These are phyloP conservation scores for Prunus armeniaca DNA, from an alignment of 306 rosid species.

Conservation along the genomic window DNA sequence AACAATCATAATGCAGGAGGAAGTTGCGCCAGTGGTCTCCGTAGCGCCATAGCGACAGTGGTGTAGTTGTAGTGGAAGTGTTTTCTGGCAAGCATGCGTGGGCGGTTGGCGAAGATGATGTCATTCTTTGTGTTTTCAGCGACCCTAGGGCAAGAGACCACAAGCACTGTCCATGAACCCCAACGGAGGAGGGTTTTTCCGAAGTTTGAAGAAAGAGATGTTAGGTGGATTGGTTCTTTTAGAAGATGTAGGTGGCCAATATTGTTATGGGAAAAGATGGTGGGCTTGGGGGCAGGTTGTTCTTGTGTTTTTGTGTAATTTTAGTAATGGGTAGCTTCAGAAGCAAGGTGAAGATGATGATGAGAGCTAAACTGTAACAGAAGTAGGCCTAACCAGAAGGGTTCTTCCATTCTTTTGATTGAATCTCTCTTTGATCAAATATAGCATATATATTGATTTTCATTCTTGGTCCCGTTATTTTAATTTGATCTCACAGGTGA, in stretches of 20 bases:
- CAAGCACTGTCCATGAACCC: constrained; percentile 20
- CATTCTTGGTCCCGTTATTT: background rate
- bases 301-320: background rate
- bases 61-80: constrained; percentile 21
- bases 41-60: constrained; percentile 2
- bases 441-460: background rate
- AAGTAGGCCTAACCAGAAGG: background rate
- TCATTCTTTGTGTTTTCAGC: constrained; percentile 32
- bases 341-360: background rate
- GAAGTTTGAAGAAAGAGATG: background rate
- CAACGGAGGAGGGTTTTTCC: constrained; percentile 15
- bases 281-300: constrained; percentile 31
- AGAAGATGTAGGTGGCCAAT: constrained; percentile 49
- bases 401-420: background rate
- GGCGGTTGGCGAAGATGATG: constrained; percentile 30
- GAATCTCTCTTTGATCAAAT: background rate
- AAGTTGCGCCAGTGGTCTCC: constrained; percentile 36
- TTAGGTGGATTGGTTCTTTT: constrained; percentile 25
- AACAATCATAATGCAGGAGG: constrained; percentile 16
- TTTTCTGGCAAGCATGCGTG: constrained; percentile 16
- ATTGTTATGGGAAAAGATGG: constrained; percentile 13
- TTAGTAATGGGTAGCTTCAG: background rate
- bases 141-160: constrained; percentile 9
- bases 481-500: no score
- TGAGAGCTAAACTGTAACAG: background rate